These are phyloP conservation scores for Stenocarpella maydis DNA, from an alignment of 2,329 filamentous ascomycete genomes.

Conservation along the genomic window DNA sequence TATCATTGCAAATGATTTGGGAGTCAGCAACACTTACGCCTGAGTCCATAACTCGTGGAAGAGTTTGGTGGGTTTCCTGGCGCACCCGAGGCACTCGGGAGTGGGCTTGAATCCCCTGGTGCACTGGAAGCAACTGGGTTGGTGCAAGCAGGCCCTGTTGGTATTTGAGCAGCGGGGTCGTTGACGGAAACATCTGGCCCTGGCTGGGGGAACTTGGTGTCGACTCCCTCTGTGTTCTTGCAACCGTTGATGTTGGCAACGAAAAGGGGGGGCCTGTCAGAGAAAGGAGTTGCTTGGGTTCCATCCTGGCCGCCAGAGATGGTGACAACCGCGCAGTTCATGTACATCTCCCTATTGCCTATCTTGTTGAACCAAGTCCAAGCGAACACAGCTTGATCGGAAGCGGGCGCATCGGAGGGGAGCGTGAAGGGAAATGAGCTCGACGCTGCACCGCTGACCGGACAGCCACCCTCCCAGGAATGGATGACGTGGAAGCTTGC, in stretches of 20 bases:
- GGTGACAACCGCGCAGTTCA: conserved; percentile 71
- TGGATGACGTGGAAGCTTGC: conserved; percentile 62
- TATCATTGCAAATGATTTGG: background rate
- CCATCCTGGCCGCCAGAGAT: conserved; percentile 44
- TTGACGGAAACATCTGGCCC: conserved; percentile 23
- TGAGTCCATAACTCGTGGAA: background rate
- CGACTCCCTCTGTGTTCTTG: conserved; percentile 24
- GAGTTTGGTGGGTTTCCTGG: background rate
- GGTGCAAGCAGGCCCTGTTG: background rate
- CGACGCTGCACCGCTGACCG: conserved; percentile 50
- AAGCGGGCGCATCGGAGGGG: conserved; percentile 57
- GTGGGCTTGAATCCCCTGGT: background rate
- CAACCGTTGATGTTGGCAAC: conserved; percentile 30
- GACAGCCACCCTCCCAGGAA: conserved; percentile 49
- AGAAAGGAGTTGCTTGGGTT: background rate
- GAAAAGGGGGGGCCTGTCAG: conserved; percentile 3
- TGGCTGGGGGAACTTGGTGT: conserved; percentile 6
- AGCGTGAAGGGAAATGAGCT: conserved; percentile 56
- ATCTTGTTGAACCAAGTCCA: conserved; percentile 72
- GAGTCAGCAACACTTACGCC: background rate
- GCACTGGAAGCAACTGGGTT: background rate
- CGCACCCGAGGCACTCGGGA: background rate
- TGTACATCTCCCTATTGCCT: conserved; percentile 74
- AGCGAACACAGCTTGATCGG: conserved; percentile 60
- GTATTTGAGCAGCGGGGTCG: conserved; percentile 1